Conservation (phyloP, 1,284 basidiomycete species). For the Coniferiporia sulphurascens region DNA sequence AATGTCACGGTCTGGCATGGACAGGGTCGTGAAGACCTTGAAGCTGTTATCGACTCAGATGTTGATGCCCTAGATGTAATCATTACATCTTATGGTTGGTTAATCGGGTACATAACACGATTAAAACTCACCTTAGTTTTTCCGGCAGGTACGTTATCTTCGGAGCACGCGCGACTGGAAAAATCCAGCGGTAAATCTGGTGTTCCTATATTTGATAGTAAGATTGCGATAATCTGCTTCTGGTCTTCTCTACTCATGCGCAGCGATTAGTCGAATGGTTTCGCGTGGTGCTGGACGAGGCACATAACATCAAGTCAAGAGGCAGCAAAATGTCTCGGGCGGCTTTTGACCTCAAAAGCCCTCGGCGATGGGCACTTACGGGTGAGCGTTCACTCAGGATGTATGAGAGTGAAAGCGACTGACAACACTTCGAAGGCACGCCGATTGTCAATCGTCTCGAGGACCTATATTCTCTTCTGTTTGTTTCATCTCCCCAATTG, state of each 20-base stretch:
- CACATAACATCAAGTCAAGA: conserved; percentile 93
- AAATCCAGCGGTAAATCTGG: conserved; percentile 37
- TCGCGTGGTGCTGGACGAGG: conserved; percentile 82
- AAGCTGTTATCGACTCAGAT: conserved; percentile 50
- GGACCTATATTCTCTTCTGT: conserved; percentile 88
- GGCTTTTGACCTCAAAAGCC: conserved; percentile 77
- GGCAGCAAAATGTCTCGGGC: conserved; percentile 89
- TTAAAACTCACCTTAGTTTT: not conserved
- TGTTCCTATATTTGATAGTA: conserved; percentile 73
- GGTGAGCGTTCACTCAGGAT: conserved; percentile 34
- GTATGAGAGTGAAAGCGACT: not conserved
- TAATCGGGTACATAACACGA: not conserved
- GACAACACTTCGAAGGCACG: conserved; percentile 50
- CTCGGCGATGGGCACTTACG: conserved; percentile 88
- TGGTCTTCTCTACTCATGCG: not conserved
- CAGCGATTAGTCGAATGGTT: conserved; percentile 65
- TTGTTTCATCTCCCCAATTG: conserved; percentile 24
- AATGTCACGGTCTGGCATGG: conserved; percentile 83
- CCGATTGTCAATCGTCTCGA: conserved; percentile 96
- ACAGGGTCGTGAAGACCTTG: conserved; percentile 72
- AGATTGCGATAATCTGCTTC: conserved; percentile 22
- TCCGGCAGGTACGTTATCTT: conserved; percentile 51
- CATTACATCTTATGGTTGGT: conserved; percentile 79
- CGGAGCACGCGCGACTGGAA: conserved; percentile 72
- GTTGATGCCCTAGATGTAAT: conserved; percentile 68